phyloP scores from a whole-genome alignment of 1,284 basidiomycete genomes.

The Porogramme epimiltina region DNA sequence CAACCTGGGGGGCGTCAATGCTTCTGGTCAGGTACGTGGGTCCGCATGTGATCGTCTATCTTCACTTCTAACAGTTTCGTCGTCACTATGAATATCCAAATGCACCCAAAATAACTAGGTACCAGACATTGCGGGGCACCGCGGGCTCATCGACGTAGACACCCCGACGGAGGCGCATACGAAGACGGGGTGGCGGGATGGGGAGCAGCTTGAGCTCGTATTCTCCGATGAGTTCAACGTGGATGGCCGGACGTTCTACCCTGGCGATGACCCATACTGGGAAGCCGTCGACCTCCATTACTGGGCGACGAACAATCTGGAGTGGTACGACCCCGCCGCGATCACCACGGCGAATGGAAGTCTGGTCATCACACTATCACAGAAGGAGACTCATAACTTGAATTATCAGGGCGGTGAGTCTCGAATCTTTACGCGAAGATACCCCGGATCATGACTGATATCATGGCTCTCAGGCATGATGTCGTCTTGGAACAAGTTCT shows the following conservation, averaged over 20 bases:
- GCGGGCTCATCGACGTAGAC: slow-evolving; percentile 51
- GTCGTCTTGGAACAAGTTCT: slow-evolving; percentile 58
- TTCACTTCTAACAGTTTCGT: neutral
- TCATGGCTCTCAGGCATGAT: slow-evolving; percentile 32
- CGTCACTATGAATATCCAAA: neutral
- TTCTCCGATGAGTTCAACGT: slow-evolving; percentile 74
- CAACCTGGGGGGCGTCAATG: slow-evolving; percentile 57
- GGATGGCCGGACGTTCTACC: slow-evolving; percentile 58
- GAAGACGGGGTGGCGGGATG: slow-evolving; percentile 36
- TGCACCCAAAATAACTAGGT: slow-evolving; percentile 24
- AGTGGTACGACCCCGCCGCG: slow-evolving; percentile 66
- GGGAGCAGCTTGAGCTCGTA: slow-evolving; percentile 50
- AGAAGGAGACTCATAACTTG: slow-evolving; percentile 54
- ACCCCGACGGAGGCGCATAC: slow-evolving; percentile 49
- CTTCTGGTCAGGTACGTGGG: slow-evolving; percentile 43
- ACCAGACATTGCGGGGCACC: slow-evolving; percentile 37
- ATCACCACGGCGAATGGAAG: slow-evolving; percentile 66
- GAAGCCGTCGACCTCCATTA: slow-evolving; percentile 75
- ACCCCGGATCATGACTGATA: neutral
- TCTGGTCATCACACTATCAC: slow-evolving; percentile 57
- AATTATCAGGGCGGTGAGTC: slow-evolving; percentile 49
- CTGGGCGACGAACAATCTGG: slow-evolving; percentile 55
- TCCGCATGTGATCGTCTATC: too few species aligned
- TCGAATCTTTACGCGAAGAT: slow-evolving; percentile 20
- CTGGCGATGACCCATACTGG: slow-evolving; percentile 63